A percentile compares a stretch with the other conserved stretches of the same genome.
Evolutionary conservation across 2,329 filamentous ascomycete species (phyloP).

Genomic region (Penicillium sp.): DNA sequence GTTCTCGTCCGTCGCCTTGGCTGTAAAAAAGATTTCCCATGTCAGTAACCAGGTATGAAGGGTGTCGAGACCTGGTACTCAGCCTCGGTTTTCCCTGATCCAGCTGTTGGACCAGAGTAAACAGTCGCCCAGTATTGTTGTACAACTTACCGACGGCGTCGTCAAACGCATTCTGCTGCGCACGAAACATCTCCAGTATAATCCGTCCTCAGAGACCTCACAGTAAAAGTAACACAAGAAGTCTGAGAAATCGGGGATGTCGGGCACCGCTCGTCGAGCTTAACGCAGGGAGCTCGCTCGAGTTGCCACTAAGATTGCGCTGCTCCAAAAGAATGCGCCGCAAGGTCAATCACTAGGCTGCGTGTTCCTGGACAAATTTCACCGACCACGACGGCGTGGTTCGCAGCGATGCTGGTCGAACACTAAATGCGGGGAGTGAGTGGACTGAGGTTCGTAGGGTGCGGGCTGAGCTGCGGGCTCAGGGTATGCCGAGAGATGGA

Average conservation of each 20-base stretch:
- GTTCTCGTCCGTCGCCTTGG: constrained; percentile 94
- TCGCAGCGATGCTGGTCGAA: constrained; percentile 8
- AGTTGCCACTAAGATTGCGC: neutral
- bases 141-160: constrained; percentile 62
- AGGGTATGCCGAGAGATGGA: neutral
- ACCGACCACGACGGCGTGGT: neutral
- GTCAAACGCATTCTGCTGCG: constrained; percentile 67
- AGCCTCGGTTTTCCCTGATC: neutral
- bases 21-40: constrained; percentile 40
- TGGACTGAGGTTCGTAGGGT: constrained; percentile 6
- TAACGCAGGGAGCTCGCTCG: neutral
- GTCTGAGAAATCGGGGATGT: constrained; percentile 10
- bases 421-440: constrained; percentile 26
- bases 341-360: neutral
- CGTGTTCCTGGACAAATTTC: neutral
- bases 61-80: neutral
- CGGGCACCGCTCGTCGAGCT: constrained; percentile 13
- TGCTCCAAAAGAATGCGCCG: neutral
- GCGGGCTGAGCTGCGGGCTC: constrained; percentile 2
- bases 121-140: neutral
- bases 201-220: constrained; percentile 8
- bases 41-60: constrained; percentile 23
- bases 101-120: neutral
- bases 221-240: constrained; percentile 3
- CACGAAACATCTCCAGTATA: constrained; percentile 53